Conservation (phyloP, 345 rosid species). For the Salix caprea region DNA sequence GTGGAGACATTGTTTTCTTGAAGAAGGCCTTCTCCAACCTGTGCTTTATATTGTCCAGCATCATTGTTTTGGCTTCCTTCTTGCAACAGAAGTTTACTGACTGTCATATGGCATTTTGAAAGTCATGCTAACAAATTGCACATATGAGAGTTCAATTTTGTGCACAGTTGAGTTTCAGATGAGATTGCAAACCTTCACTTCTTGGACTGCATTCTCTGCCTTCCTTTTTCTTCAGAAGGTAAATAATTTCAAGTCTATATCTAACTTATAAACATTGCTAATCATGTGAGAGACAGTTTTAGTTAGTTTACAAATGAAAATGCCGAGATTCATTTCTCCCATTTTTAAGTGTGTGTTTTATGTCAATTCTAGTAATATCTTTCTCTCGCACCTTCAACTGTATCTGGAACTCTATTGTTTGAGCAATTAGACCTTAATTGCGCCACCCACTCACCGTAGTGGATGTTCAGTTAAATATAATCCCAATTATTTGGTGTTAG, state of each 20-base stretch:
- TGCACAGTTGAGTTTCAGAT: slow-evolving; percentile 25
- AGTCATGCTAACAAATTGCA: slow-evolving; percentile 26
- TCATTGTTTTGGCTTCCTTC: slow-evolving; percentile 7
- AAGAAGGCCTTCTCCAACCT: slow-evolving; percentile 23
- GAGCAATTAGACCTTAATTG: background rate
- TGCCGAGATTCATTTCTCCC: background rate
- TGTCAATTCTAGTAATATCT: background rate
- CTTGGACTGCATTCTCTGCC: slow-evolving; percentile 38
- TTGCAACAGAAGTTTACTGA: slow-evolving; percentile 7
- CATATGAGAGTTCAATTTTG: slow-evolving; percentile 27
- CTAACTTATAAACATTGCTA: slow-evolving; percentile 18
- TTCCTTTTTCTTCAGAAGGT: slow-evolving; percentile 47
- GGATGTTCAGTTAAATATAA: background rate
- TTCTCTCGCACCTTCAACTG: background rate
- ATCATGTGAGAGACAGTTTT: slow-evolving; percentile 8
- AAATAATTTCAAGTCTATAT: slow-evolving; percentile 20
- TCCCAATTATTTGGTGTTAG: background rate
- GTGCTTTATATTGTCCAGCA: slow-evolving; percentile 20
- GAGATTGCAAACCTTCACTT: slow-evolving; percentile 27
- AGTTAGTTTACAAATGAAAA: slow-evolving; percentile 1
- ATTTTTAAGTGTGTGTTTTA: background rate
- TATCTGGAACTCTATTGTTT: background rate
- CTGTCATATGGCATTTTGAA: slow-evolving; percentile 26
- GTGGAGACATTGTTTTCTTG: slow-evolving; percentile 26
- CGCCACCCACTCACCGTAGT: background rate